Conservation (phyloP, 495 filamentous ascomycete genomes). For the Tuber indicum region DNA sequence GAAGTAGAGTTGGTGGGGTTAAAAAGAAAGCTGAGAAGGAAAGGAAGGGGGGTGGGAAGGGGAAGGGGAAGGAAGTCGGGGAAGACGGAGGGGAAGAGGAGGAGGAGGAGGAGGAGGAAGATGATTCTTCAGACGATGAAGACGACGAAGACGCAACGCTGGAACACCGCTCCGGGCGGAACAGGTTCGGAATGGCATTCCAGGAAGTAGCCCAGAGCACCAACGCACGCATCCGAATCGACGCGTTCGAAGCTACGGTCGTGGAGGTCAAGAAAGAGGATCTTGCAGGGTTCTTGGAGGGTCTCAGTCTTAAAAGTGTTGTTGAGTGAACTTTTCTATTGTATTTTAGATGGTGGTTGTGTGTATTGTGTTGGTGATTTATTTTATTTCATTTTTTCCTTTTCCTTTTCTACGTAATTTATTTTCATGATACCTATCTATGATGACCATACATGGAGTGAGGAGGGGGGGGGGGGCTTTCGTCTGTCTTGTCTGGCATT, state of each 20-base stretch:
- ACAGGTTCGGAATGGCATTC: conserved; percentile 90
- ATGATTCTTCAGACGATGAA: conserved; percentile 51
- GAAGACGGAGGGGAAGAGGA: conserved; percentile 53
- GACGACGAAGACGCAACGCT: conserved; percentile 58
- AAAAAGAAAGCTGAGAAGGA: conserved; percentile 59
- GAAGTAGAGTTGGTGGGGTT: conserved; percentile 53
- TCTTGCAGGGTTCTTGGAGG: conserved; percentile 81
- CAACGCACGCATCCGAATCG: conserved; percentile 79
- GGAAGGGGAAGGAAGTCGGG: conserved; percentile 53
- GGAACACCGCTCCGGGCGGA: conserved; percentile 62
- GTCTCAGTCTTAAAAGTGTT: conserved; percentile 83
- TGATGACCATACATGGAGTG: background rate
- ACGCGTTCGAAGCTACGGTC: conserved; percentile 95
- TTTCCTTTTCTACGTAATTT: background rate
- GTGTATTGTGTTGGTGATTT: background rate
- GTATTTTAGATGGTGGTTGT: background rate
- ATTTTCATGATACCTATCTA: background rate
- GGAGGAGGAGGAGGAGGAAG: conserved; percentile 54
- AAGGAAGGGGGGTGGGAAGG: conserved; percentile 45
- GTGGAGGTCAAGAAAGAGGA: conserved; percentile 96
- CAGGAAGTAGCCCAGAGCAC: conserved; percentile 92
- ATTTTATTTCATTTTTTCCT: background rate
- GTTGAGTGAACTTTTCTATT: conserved; percentile 54
- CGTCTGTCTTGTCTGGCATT: background rate
- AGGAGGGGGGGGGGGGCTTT: background rate